These are phyloP conservation scores for Microbotryum lychnidis-dioicae DNA, from an alignment of 1,284 basidiomycete species.

Conservation along the genomic window DNA sequence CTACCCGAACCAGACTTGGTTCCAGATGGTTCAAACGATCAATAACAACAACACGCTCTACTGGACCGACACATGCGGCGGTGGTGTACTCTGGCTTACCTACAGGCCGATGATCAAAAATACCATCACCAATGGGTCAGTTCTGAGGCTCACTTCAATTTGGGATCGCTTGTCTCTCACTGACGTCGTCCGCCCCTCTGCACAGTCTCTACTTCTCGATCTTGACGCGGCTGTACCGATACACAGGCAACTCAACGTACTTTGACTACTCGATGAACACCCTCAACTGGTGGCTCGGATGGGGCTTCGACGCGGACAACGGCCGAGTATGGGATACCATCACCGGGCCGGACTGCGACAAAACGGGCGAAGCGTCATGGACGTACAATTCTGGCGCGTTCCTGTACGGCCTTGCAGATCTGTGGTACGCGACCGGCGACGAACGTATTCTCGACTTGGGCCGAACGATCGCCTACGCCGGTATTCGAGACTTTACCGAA, in stretches of 20 bases:
- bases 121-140: conserved; percentile 26
- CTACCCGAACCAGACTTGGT: conserved; percentile 25
- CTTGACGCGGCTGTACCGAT: conserved; percentile 22
- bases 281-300: conserved; percentile 28
- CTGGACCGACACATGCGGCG: conserved; percentile 26
- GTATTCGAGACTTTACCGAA: conserved; percentile 19
- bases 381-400: conserved; percentile 27
- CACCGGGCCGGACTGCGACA: conserved; percentile 4
- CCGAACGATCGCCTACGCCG: conserved; percentile 21
- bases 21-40: conserved; percentile 13
- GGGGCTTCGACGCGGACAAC: conserved; percentile 17
- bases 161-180: neutral
- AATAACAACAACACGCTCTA: conserved; percentile 22
- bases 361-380: conserved; percentile 13
- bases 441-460: conserved; percentile 13
- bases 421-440: conserved; percentile 21
- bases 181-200: neutral
- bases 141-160: neutral
- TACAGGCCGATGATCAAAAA: conserved; percentile 25
- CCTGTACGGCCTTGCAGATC: conserved; percentile 19
- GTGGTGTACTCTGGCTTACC: conserved; percentile 26
- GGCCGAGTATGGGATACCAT: conserved; percentile 22
- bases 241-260: conserved; percentile 18
- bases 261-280: conserved; percentile 18
- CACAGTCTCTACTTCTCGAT: conserved; percentile 20